These are phyloP conservation scores for Leccinum boreale DNA, from an alignment of 768 basidiomycete species.

Conservation along the genomic window DNA sequence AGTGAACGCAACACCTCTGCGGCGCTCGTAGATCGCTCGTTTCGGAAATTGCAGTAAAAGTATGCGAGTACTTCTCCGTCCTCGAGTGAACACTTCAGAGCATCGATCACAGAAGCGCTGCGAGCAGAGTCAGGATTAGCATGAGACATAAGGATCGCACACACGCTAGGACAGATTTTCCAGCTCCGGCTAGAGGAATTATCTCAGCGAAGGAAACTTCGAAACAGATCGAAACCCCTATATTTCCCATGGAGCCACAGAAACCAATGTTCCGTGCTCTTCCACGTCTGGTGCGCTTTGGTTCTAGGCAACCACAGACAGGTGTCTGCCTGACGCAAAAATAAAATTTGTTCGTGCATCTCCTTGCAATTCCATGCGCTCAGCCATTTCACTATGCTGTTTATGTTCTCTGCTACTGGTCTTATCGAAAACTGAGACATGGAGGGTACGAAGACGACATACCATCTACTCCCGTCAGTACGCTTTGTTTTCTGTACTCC, in stretches of 20 bases:
- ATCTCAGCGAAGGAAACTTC: neutral
- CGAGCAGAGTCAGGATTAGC: neutral
- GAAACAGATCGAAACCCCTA: neutral
- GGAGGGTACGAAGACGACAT: neutral
- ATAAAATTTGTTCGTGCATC: neutral
- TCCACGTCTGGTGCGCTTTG: constrained; percentile 5
- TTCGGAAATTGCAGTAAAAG: constrained; percentile 24
- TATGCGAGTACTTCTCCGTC: constrained; percentile 5
- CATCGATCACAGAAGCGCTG: constrained; percentile 15
- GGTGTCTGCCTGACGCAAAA: constrained; percentile 3
- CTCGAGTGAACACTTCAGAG: neutral
- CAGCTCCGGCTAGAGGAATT: constrained; percentile 5
- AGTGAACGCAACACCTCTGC: constrained; percentile 16
- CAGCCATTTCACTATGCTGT: constrained; percentile 2
- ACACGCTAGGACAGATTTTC: constrained; percentile 17
- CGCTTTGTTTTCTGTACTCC: neutral
- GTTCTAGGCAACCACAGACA: constrained; percentile 12
- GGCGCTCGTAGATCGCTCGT: constrained; percentile 3
- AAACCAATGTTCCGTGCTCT: neutral
- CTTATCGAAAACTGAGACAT: neutral
- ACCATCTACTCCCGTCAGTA: neutral
- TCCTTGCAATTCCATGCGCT: constrained; percentile 2
- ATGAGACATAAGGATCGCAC: neutral
- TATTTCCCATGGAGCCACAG: constrained; percentile 18
- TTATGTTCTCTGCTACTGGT: neutral